Evolutionary conservation across 352 stramenopile genomes (phyloP), one percentile per base, ranked within the genome.

Genomic region (Saprolegnia diclina): DNA sequence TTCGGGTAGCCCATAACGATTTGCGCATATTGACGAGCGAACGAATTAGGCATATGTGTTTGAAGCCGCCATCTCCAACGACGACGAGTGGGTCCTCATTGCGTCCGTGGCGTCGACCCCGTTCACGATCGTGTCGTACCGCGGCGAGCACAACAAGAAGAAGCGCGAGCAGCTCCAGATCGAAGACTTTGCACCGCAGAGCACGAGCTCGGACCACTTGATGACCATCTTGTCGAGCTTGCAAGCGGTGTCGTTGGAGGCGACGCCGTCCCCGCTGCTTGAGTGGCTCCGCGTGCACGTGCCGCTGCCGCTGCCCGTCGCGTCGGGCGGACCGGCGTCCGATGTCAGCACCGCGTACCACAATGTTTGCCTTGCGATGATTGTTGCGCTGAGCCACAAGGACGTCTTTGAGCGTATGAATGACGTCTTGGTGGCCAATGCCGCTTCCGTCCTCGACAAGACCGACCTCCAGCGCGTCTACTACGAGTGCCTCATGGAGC

Each of bases 61-160:
- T 42, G 50, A 73, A 1, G 63, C 64, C 4, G 19, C 19, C 35
- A 2, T 5, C 2, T 65, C 72, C 13, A 7, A 44, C 0, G 35
- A 14, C 7, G 1, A 35, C 38, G 56, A 59, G 37, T 82, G 75
- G 76, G 46, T 74, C 26, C 68, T 82, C 0, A 75, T 81, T 1
- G 72, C 40, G 29, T 59, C 76, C 7, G 54, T 67, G 0, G 69
- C 74, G 24, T 86, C 79, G 6, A 79, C 73, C 4, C 65, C 76
- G 18, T 81, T 81, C 42, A 81, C 76, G 37, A 66, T 81, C 18
- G 73, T 71, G 13, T 77, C 71, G 1, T 81, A 81, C 42, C 73
- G 76, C 14, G 77, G 76, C 44, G 65, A 73, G 64, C 72, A 78
- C 56, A 75, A 81, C 18, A 72, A 77, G n/a, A 69, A 76, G 4